These are phyloP conservation scores for Teratosphaeria destructans DNA, from an alignment of 2,329 filamentous ascomycete species.

Conservation along the genomic window DNA sequence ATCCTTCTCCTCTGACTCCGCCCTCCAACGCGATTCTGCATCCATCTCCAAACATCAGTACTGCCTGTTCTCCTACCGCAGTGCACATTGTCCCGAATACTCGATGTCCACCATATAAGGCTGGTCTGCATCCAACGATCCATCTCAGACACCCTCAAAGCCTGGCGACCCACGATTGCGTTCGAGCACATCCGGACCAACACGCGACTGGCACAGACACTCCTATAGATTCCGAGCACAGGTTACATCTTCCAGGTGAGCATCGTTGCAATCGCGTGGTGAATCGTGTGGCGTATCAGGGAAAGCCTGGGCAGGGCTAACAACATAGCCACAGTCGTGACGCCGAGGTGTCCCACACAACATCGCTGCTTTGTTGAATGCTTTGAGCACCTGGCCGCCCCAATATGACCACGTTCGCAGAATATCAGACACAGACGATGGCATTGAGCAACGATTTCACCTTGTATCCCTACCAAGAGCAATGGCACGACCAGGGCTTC, in stretches of 20 bases:
- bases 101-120: constrained; percentile 6
- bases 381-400: not conserved
- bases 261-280: not conserved
- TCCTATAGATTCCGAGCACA: not conserved
- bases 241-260: not conserved
- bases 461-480: constrained; percentile 21
- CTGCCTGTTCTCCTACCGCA: constrained; percentile 2
- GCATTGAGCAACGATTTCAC: constrained; percentile 22
- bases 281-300: not conserved
- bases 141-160: constrained; percentile 11
- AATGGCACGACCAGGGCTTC: constrained; percentile 21
- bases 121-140: constrained; percentile 2
- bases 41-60: constrained; percentile 8
- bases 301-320: not conserved
- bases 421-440: constrained; percentile 19
- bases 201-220: constrained; percentile 1
- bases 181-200: constrained; percentile 1
- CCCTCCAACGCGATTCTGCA: constrained; percentile 12
- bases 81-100: not conserved
- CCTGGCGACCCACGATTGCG: constrained; percentile 1
- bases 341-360: not conserved
- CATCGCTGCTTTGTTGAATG: constrained; percentile 3
- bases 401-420: constrained; percentile 22
- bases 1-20: constrained; percentile 17
- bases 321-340: not conserved